Conservation (phyloP, 305 asterid species). For the Solanum chacoense region DNA sequence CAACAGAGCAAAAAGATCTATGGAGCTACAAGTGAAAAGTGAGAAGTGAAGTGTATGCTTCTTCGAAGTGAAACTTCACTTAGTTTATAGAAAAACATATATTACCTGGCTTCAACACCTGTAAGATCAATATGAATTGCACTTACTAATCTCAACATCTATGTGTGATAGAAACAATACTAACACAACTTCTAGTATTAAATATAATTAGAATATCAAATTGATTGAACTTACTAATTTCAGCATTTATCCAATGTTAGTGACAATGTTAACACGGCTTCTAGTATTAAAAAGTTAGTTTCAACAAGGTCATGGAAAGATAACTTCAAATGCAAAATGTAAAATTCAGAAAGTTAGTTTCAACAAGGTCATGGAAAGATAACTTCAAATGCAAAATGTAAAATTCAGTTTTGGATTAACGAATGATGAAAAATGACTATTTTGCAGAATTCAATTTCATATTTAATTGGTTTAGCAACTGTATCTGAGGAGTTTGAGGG, state of each 20-base stretch:
- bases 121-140: not conserved
- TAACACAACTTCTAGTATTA: not conserved
- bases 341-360: not conserved
- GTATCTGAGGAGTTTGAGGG: no score
- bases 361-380: not conserved
- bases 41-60: not conserved
- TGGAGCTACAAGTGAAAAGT: not conserved
- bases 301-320: not conserved
- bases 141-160: not conserved
- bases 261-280: not conserved
- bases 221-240: not conserved
- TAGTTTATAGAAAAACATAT: not conserved
- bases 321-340: not conserved
- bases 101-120: not conserved
- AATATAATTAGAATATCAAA: not conserved
- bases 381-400: not conserved
- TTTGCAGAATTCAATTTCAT: not conserved
- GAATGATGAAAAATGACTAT: not conserved
- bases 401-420: not conserved
- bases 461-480: not conserved
- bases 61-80: not conserved
- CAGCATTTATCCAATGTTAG: not conserved
- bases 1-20: not conserved
- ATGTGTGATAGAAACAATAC: not conserved
- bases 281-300: not conserved